Conservation (phyloP, 495 filamentous ascomycete genomes). For the Podospora pseudopauciseta region DNA sequence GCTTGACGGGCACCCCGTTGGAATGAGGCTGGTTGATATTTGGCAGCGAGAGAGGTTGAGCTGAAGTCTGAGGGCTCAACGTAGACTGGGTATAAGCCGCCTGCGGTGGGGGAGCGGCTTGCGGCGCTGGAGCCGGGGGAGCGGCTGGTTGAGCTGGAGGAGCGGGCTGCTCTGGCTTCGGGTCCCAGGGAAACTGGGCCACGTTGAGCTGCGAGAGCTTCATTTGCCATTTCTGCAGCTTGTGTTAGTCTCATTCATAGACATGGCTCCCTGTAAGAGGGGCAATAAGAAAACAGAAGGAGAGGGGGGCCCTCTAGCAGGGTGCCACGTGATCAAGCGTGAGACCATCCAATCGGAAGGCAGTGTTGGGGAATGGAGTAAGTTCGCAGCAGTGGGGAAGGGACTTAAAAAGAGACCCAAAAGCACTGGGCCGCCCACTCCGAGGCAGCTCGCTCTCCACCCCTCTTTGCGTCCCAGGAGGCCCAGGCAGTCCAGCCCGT, state of each 20-base stretch:
- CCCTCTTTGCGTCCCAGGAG: conserved; percentile 28
- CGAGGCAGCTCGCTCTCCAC: conserved; percentile 40
- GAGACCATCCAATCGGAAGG: conserved; percentile 28
- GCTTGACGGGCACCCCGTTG: conserved; percentile 62
- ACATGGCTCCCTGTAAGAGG: neutral
- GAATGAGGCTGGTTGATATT: conserved; percentile 32
- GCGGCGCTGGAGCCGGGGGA: conserved; percentile 30
- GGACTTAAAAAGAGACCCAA: conserved; percentile 51
- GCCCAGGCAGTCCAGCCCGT: conserved; percentile 13
- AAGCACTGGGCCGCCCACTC: conserved; percentile 52
- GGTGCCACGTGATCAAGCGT: conserved; percentile 29
- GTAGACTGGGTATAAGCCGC: conserved; percentile 37
- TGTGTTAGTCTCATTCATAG: conserved; percentile 9
- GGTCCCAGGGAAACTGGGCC: conserved; percentile 95
- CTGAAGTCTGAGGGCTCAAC: conserved; percentile 34
- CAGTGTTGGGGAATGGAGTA: conserved; percentile 20
- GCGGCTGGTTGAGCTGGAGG: conserved; percentile 35
- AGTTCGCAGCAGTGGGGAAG: conserved; percentile 18
- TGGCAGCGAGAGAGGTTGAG: conserved; percentile 41
- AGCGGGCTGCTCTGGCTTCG: conserved; percentile 54
- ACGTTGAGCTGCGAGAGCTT: conserved; percentile 78
- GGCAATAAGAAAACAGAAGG: conserved; percentile 1
- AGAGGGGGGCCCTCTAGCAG: neutral
- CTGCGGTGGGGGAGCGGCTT: conserved; percentile 30
- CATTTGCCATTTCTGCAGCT: conserved; percentile 81